Conservation (phyloP, 805 yeast species). For the Yueomyces sinensis region DNA sequence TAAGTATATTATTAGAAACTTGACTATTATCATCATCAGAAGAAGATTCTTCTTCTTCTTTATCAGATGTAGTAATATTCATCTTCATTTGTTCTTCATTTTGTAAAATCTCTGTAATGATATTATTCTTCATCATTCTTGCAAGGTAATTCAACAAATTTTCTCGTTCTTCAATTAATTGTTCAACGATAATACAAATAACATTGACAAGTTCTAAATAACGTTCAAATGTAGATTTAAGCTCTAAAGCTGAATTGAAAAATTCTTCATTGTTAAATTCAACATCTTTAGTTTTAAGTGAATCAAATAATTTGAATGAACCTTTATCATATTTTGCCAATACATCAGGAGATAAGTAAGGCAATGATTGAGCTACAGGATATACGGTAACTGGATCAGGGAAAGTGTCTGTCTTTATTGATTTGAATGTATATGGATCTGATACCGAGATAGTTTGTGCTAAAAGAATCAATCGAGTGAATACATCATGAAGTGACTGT, state of each 20-base stretch:
- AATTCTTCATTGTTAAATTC: slow-evolving; percentile 24
- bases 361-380: background rate
- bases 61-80: background rate
- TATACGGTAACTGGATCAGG: slow-evolving; percentile 10
- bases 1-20: slow-evolving; percentile 5
- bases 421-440: slow-evolving; percentile 61
- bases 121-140: slow-evolving; percentile 59
- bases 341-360: background rate
- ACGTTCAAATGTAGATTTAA: slow-evolving; percentile 18
- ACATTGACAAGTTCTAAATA: slow-evolving; percentile 21
- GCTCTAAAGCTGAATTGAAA: slow-evolving; percentile 17
- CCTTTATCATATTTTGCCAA: background rate
- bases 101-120: slow-evolving; percentile 42
- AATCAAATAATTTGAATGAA: slow-evolving; percentile 31
- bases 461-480: slow-evolving; percentile 44
- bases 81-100: slow-evolving; percentile 26
- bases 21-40: background rate
- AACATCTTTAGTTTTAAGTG: slow-evolving; percentile 33
- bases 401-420: slow-evolving; percentile 37
- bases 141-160: slow-evolving; percentile 57
- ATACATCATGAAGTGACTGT: slow-evolving; percentile 50
- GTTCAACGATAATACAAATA: slow-evolving; percentile 31
- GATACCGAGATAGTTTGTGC: slow-evolving; percentile 53
- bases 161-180: slow-evolving; percentile 54
- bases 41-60: background rate